Evolutionary conservation across 2,329 filamentous ascomycete genomes (phyloP), one percentile per base, ranked within the genome.

Genomic region (Thelonectria discophora): DNA sequence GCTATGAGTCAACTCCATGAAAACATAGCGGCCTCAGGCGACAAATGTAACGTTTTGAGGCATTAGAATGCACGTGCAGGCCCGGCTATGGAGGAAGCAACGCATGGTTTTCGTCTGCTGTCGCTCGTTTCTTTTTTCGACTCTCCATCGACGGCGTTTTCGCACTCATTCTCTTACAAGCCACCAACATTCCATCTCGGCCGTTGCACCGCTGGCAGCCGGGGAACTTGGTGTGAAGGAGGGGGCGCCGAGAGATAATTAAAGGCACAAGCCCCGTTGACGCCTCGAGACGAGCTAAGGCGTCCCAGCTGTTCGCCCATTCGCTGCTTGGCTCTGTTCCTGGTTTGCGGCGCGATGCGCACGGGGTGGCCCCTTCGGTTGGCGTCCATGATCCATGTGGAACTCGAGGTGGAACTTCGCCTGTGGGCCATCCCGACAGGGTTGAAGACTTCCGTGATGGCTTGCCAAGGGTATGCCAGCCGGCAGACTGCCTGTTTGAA

Each of bases 241-340:
- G 43, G 46, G 42, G 60, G 21, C 21, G 21, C 21, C 27, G 27
- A 30, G 27, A 30, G 60, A 64, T 69, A 64, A 69, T 73, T 68
- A 73, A 74, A 72, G 71, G 72, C 64, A 52, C 66, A 62, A 67
- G 64, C 66, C 63, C 55, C 58, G 55, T 63, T 66, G 65, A 62
- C 68, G 60, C 65, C 54, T 60, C 65, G 64, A 74, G 72, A 72
- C 64, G 61, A 65, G 65, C 69, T 71, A 72, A 62, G 56, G 60
- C 60, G 52, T 24, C 47, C 62, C 58, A 66, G 63, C 62, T 20
- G 43, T 50, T 43, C 56, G 48, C 52, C 60, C 58, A 73, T 70
- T 68, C 65, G 68, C 60, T 45, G 47, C 47, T 37, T 46, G 59
- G 32, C 32, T 62, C 58, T 58, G 69, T 72, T 70, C 69, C 69